Evolutionary conservation across 371 early-diverging fungal genomes (phyloP), one percentile per base, ranked within the genome.

Genomic region (Apophysomyces sp.): DNA sequence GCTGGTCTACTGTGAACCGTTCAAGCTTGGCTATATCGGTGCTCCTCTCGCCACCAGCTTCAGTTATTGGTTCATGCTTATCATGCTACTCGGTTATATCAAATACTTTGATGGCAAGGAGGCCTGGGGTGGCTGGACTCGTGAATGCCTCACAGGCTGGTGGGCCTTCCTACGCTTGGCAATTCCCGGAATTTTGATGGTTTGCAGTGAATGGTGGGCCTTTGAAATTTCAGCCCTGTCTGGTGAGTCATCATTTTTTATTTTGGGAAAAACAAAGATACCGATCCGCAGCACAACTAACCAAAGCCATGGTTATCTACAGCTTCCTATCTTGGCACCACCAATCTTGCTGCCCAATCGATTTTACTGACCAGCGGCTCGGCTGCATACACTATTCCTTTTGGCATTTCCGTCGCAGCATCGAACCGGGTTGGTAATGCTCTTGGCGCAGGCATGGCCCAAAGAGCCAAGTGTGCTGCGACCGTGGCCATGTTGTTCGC

Each of bases 111-210:
- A 83, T 15, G 94, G 94, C 2, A 71, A 77, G 13, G 68, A 78
- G 18, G 80, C 84, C 3, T 96, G 94, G 93, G 92, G 91, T 27
- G 94, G 93, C 6, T 94, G 92, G 90, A 85, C 88, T 2, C 64
- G 75, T 30, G 85, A 86, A 53, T 80, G 88, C 9, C 66, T 94
- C 32, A 71, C 78, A 29, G 76, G 79, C 6, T 87, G 84, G 86
- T 73, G 81, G 57, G 80, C 84, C 26, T 92, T 89, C 62, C 61
- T 88, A 55, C 82, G 80, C 51, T 74, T 92, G 30, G 92, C 90
- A 0, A 58, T 89, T 24, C 89, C 90, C 8, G 83, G 85, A 2
- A 78, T 86, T 21, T 62, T 86, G 36, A 87, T 90, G 89, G 68
- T 84, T 18, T 86, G 87, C 65, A 84, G 87, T 4, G 92, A 92